Evolutionary conservation across 345 rosid species (phyloP), one percentile per base, ranked within the genome.

Genomic region (Sisymbrium irio): DNA sequence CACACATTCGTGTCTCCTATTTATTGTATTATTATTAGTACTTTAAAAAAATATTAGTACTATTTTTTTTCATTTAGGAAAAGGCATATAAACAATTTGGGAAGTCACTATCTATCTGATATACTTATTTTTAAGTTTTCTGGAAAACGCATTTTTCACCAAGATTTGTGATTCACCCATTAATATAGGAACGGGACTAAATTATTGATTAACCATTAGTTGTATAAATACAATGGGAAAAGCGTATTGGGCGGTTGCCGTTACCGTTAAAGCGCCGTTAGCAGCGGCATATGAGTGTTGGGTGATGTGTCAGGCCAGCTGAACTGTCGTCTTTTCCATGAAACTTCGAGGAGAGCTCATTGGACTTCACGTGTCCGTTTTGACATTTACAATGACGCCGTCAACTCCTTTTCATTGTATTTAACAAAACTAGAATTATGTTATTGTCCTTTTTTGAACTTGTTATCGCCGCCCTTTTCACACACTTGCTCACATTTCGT

Each of bases 241-340:
- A 20, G 17, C 27, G 51, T 17, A 40, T 20, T 45, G 47, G 65
- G 15, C 12, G 22, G 67, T 57, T 13, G 17, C 46, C 72, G 66
- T 73, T 37, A 56, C 62, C 73, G 73, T 67, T 47, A 37, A 74
- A n/a, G 1, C 51, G 53, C 42, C 67, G 78, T 74, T 66, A 47
- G 67, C 5, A 20, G 35, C 36, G 72, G 78, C 66, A 19, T 74
- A 45, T 35, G 77, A 54, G 59, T 46, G 72, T 56, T 58, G 46
- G 72, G 44, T 66, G 67, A 47, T 58, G 58, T 45, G 71, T 65
- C 71, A 56, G n/a, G 20, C 56, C 65, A 56, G 42, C 44, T 56
- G 71, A 65, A 65, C 46, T 58, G 73, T 74, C 39, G 67, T 57
- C 17, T 41, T 39, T 66, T 37, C 67, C 57, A 33, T 58, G 67